A percentile compares a stretch with the other conserved stretches of the same genome.
These are phyloP conservation scores for Medicago arabica DNA, from an alignment of 306 rosid species.

Conservation along the genomic window DNA sequence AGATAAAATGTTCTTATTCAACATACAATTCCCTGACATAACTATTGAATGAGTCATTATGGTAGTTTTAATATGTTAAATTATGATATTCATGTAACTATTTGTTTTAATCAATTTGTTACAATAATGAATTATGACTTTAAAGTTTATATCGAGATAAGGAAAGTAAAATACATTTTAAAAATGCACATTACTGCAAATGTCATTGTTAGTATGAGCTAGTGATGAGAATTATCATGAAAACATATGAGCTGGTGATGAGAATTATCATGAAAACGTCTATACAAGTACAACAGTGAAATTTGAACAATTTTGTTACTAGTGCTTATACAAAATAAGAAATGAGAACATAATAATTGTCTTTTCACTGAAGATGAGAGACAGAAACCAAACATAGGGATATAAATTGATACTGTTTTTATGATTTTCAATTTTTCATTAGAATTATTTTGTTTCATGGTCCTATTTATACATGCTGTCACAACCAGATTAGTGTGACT, in stretches of 20 bases:
- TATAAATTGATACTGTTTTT: background rate
- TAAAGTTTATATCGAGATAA: conserved; percentile 17
- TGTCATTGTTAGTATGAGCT: conserved; percentile 13
- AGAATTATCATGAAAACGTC: conserved; percentile 5
- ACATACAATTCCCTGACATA: background rate
- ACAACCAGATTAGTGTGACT: background rate
- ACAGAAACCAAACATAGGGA: background rate
- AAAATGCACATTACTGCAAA: conserved; percentile 2
- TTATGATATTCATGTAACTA: background rate
- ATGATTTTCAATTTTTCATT: conserved; percentile 5
- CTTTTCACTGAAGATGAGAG: background rate
- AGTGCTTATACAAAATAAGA: background rate
- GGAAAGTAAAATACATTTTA: conserved; percentile 14
- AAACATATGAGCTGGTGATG: background rate
- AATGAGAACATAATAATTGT: background rate
- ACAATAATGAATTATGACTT: conserved; percentile 8
- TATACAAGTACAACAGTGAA: conserved; percentile 5
- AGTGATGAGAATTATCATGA: background rate
- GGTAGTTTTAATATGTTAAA: background rate
- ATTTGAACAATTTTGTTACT: conserved; percentile 21
- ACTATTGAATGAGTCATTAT: background rate
- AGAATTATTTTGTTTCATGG: background rate
- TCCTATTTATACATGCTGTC: background rate
- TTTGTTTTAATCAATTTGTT: background rate
- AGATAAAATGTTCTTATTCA: background rate